Conservation (phyloP, 495 filamentous ascomycete species). For the Aspergillus steynii region DNA sequence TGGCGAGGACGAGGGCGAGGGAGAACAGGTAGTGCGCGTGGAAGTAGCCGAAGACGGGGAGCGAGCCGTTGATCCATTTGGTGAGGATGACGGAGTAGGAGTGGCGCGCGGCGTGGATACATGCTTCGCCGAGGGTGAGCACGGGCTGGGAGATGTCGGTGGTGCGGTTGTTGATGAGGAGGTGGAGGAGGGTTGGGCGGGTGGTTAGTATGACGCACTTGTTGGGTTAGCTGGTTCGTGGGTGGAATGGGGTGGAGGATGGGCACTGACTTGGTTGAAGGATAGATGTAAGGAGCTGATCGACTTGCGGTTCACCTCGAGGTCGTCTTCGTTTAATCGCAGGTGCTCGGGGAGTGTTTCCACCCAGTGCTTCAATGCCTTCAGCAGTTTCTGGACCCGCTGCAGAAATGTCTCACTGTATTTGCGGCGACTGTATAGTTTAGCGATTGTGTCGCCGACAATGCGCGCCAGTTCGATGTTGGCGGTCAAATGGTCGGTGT, state of each 20-base stretch:
- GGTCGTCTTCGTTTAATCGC: conserved; percentile 38
- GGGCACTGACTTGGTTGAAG: conserved; percentile 35
- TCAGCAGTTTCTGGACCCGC: conserved; percentile 44
- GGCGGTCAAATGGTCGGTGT: conserved; percentile 40
- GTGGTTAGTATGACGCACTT: conserved; percentile 46
- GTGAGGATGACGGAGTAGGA: conserved; percentile 45
- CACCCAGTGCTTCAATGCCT: conserved; percentile 47
- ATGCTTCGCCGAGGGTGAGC: conserved; percentile 45
- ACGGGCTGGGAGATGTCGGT: conserved; percentile 40
- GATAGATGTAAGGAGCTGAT: conserved; percentile 43
- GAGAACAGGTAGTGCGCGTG: conserved; percentile 51
- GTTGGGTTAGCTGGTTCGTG: conserved; percentile 1
- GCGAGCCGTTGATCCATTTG: conserved; percentile 46
- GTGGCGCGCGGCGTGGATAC: conserved; percentile 46
- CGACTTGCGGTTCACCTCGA: conserved; percentile 40
- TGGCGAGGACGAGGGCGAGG: conserved; percentile 40
- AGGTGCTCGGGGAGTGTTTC: conserved; percentile 44
- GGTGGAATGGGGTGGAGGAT: not conserved
- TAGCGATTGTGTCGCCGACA: conserved; percentile 43
- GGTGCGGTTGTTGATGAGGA: conserved; percentile 33
- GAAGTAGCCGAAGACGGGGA: conserved; percentile 48
- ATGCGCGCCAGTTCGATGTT: conserved; percentile 45
- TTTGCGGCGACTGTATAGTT: conserved; percentile 44
- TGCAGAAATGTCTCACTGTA: conserved; percentile 46
- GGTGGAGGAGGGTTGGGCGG: conserved; percentile 42